These are phyloP conservation scores for Microdochium trichocladiopsis DNA, from an alignment of 2,329 filamentous ascomycete genomes.

Conservation along the genomic window DNA sequence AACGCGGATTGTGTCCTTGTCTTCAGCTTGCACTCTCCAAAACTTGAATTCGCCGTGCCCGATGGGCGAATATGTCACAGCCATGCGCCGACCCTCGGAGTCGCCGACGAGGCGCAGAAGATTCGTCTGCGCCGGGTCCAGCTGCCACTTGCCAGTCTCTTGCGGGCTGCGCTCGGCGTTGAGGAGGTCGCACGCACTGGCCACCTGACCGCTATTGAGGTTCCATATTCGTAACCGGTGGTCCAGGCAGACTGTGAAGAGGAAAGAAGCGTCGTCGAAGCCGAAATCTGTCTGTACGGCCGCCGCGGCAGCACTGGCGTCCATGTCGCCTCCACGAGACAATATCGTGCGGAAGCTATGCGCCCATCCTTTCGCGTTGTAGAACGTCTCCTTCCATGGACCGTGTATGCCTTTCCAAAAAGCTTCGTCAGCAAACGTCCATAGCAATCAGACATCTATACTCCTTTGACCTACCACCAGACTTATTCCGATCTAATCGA, in stretches of 20 bases:
- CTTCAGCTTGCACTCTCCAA: slow-evolving; percentile 66
- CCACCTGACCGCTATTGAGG: slow-evolving; percentile 69
- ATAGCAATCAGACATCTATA: neutral
- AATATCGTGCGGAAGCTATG: slow-evolving; percentile 60
- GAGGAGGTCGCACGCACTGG: slow-evolving; percentile 71
- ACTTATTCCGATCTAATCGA: slow-evolving; percentile 55
- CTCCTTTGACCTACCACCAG: slow-evolving; percentile 1
- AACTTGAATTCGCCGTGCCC: slow-evolving; percentile 91
- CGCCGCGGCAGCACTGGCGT: slow-evolving; percentile 61
- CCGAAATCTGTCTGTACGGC: slow-evolving; percentile 47
- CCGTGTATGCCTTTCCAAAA: slow-evolving; percentile 15
- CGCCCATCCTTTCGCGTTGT: slow-evolving; percentile 67
- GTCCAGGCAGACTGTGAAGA: slow-evolving; percentile 81
- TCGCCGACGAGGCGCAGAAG: slow-evolving; percentile 66
- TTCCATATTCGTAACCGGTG: slow-evolving; percentile 90
- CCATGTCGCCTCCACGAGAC: slow-evolving; percentile 55
- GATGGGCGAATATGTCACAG: slow-evolving; percentile 83
- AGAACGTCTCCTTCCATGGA: slow-evolving; percentile 66
- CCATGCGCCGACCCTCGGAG: slow-evolving; percentile 42
- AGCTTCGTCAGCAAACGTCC: slow-evolving; percentile 7
- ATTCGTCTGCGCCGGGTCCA: slow-evolving; percentile 73
- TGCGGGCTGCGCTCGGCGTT: slow-evolving; percentile 59
- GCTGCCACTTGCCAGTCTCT: slow-evolving; percentile 64
- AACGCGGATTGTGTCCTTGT: slow-evolving; percentile 56
- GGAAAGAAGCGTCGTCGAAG: slow-evolving; percentile 41